Base-by-base conservation (phyloP, 2,329 filamentous ascomycete genomes). In the Aureobasidium leucospermi region DNA sequence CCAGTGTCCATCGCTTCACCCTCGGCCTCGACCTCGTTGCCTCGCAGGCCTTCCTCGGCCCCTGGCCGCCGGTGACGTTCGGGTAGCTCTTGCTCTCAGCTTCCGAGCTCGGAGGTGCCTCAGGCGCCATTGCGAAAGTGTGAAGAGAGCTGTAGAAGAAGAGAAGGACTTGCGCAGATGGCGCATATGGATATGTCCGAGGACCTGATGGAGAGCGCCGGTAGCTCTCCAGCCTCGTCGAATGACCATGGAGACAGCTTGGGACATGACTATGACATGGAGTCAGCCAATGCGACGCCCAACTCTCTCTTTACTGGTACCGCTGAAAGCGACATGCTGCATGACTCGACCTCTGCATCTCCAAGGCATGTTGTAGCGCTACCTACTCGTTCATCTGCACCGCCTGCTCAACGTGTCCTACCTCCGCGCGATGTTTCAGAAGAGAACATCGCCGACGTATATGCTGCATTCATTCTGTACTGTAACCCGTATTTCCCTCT, bases 401-500 rank as follows among this genome's bases (percentile, higher is more conserved):
- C 31, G 15, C 38, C 19, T 6, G 38, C 16, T 15, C 47, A 53
- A 34, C 51, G 59, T 31, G 51, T 66, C 78, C 73, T 93, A 49
- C 92, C 92, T 7, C 78, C 85, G 59, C 83, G 81, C 63, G 77
- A 85, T 62, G 85, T 96, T 32, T 85, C 83, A 3, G 81, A 84
- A 66, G 81, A 82, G 1, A 88, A 81, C 11, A 86, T 96, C 64
- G 89, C 92, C 68, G 85, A 93, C 70, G 86, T 89, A 53, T 96
- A 92, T 70, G 86, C 92, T 61, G 74, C 79, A 65, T 96, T 96
- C 71, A 88, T 96, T 67, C 79, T 96, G 60, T 90, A 91, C 73
- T 96, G 92, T 78, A 96, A 96, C 71, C 92, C 92, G 5, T 85
- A 83, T 45, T 85, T 96, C 52, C 79, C 87, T 2, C 71, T 80